phyloP scores from a whole-genome alignment of 2,329 filamentous ascomycete genomes.

The Xylaria sp. region DNA sequence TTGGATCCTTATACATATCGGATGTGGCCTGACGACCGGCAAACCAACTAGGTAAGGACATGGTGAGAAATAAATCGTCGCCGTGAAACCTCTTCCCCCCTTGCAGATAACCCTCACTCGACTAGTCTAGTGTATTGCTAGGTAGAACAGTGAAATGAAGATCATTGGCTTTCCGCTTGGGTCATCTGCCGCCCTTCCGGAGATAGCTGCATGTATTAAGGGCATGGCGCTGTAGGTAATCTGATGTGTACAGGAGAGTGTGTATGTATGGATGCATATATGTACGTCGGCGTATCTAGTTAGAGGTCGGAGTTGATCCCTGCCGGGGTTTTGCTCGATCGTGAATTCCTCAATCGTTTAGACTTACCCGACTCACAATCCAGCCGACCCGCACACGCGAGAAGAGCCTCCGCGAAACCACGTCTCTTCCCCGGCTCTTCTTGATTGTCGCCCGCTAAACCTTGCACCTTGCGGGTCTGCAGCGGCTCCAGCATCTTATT shows the following conservation, averaged over 20 bases:
- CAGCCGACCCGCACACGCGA: slow-evolving; percentile 29
- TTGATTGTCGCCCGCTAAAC: slow-evolving; percentile 36
- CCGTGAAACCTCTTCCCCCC: no score
- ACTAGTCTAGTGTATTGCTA: no score
- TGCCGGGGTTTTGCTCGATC: not conserved
- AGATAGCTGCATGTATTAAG: not conserved
- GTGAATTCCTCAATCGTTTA: not conserved
- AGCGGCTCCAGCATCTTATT: slow-evolving; percentile 32
- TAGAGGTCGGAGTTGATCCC: not conserved
- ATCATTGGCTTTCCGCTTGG: not conserved
- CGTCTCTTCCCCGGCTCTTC: slow-evolving; percentile 36
- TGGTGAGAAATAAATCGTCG: no score
- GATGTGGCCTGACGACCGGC: no score
- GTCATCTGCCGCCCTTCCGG: slow-evolving; percentile 8
- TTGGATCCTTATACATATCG: no score
- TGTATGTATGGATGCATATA: not conserved
- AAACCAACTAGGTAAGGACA: no score
- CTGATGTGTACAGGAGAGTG: no score
- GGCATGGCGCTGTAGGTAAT: no score
- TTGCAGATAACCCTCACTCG: no score
- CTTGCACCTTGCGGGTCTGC: slow-evolving; percentile 32
- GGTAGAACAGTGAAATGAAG: no score
- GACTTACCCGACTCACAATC: not conserved
- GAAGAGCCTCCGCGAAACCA: slow-evolving; percentile 39
- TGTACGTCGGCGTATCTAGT: no score